Conservation (phyloP, 73 alveolate genomes). For the Tetrahymena elliotti region DNA sequence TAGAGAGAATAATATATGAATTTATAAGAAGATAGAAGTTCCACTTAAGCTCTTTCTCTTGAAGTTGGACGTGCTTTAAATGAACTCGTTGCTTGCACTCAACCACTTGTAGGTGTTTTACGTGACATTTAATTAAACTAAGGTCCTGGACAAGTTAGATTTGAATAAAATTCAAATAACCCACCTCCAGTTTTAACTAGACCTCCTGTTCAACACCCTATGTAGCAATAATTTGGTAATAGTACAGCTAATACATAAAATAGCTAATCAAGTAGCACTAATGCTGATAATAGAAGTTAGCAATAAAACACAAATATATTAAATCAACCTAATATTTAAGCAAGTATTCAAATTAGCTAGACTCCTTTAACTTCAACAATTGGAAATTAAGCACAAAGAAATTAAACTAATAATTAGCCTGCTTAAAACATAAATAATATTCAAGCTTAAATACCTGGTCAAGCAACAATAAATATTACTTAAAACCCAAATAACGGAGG, state of each 20-base stretch:
- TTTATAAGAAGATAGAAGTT: background rate
- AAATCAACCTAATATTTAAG: background rate
- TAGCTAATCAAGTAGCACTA: background rate
- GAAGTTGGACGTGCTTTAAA: background rate
- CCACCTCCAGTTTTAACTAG: background rate
- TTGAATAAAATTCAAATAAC: background rate
- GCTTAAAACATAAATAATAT: background rate
- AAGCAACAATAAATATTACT: background rate
- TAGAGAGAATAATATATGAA: background rate
- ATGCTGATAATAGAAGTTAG: background rate
- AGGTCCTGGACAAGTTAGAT: background rate
- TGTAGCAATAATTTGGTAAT: background rate
- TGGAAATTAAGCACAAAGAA: background rate
- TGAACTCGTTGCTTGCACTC: background rate
- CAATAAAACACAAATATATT: background rate
- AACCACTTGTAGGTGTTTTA: background rate
- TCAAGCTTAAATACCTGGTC: background rate
- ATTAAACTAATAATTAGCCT: background rate
- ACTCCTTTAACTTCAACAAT: background rate
- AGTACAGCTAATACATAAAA: background rate
- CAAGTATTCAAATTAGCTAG: background rate
- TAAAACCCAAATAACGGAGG: background rate
- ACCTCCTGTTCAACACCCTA: background rate
- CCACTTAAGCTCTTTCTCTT: background rate
- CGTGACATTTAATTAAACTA: background rate